Conservation (phyloP, 2,329 filamentous ascomycete genomes). For the Endoconidiophora laricicola region DNA sequence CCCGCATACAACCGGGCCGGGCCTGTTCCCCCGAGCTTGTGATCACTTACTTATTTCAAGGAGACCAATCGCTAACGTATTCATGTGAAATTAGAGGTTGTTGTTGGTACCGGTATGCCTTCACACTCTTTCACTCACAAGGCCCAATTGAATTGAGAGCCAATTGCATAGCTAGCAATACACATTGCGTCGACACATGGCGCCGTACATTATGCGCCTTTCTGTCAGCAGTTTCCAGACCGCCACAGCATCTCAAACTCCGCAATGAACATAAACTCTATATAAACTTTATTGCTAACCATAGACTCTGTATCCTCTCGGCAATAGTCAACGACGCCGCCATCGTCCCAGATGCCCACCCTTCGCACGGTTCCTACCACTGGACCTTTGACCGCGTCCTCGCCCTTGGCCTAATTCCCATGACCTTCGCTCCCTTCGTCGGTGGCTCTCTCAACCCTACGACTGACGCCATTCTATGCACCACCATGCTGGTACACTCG, state of each 20-base stretch:
- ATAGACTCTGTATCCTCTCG: not conserved
- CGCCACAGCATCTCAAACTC: not conserved
- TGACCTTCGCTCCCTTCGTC: constrained; percentile 83
- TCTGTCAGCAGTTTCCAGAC: not conserved
- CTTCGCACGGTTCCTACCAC: constrained; percentile 89
- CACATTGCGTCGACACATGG: not conserved
- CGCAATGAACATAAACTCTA: not conserved
- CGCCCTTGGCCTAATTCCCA: constrained; percentile 64
- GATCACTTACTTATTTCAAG: not conserved
- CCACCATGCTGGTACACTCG: constrained; percentile 72
- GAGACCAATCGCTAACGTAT: constrained; percentile 26
- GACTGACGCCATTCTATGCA: constrained; percentile 72
- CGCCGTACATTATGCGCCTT: not conserved
- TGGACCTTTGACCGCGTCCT: constrained; percentile 91
- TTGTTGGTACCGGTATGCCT: constrained; percentile 55
- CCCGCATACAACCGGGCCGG: not conserved
- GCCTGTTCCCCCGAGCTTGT: not conserved
- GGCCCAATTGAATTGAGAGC: not conserved
- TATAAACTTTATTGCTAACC: constrained; percentile 7
- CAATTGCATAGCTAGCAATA: not conserved
- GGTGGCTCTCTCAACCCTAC: constrained; percentile 80
- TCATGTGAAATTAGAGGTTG: constrained; percentile 37
- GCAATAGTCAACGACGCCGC: constrained; percentile 68
- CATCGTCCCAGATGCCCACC: constrained; percentile 51
- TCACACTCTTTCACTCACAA: not conserved